These are phyloP conservation scores for Podila epicladia DNA, from an alignment of 192 early-diverging fungal genomes.

Conservation along the genomic window DNA sequence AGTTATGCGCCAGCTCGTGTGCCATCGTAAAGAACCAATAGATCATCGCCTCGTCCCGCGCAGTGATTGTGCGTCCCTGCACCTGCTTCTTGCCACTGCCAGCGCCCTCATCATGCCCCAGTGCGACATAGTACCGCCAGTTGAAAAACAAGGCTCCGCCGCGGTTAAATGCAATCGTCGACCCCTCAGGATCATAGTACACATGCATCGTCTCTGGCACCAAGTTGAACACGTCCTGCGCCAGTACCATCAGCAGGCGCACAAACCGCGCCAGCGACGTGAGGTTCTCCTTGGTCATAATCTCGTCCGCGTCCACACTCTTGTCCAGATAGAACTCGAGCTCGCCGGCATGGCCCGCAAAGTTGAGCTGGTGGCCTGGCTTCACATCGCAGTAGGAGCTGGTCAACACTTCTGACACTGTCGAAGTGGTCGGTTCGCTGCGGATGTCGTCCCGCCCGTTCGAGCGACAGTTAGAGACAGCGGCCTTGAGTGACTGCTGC, in stretches of 20 bases:
- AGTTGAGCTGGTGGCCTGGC: constrained; percentile 59
- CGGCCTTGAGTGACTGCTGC: constrained; percentile 25
- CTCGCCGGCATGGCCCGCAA: constrained; percentile 44
- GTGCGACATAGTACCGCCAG: constrained; percentile 73
- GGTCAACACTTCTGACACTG: constrained; percentile 35
- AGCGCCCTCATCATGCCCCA: constrained; percentile 62
- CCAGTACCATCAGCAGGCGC: constrained; percentile 51
- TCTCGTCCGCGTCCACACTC: constrained; percentile 45
- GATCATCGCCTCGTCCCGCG: constrained; percentile 55
- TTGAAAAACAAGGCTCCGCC: constrained; percentile 86
- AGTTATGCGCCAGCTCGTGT: constrained; percentile 88
- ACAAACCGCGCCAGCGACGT: constrained; percentile 53
- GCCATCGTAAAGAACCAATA: constrained; percentile 90
- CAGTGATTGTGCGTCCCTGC: constrained; percentile 30
- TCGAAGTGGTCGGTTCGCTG: constrained; percentile 19
- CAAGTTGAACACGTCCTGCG: constrained; percentile 72
- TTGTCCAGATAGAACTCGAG: constrained; percentile 52
- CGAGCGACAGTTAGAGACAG: constrained; percentile 42
- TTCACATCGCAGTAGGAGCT: constrained; percentile 63
- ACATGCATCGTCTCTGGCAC: constrained; percentile 68
- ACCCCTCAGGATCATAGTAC: constrained; percentile 76
- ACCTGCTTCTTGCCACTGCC: constrained; percentile 12
- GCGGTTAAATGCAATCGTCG: constrained; percentile 85
- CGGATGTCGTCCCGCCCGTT: constrained; percentile 36
- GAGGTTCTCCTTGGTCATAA: constrained; percentile 50